Percentiles rank a stretch among this genome's conserved stretches.
Conservation (phyloP, 2,329 filamentous ascomycete genomes). For the Colletotrichum sidae region DNA sequence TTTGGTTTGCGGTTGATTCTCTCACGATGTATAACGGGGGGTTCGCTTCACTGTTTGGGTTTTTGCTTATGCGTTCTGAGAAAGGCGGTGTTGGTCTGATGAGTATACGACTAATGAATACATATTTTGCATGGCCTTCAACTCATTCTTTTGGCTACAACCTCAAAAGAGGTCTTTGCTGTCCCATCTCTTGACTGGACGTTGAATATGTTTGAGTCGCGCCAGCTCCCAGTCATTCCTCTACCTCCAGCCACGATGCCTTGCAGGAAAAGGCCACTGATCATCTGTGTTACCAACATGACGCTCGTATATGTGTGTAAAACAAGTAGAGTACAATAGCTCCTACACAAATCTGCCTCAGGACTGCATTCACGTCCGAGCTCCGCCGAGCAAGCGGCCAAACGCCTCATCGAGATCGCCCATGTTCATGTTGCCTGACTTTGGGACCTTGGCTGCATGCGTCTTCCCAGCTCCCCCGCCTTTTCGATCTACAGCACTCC, state of each 20-base stretch:
- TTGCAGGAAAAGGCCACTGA: too few relatives aligned
- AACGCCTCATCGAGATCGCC: neutral
- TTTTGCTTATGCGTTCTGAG: neutral
- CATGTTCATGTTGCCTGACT: neutral
- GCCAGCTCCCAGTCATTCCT: too few relatives aligned
- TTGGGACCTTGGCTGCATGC: slow-evolving; percentile 11
- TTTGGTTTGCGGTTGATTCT: neutral
- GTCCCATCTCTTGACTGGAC: too few relatives aligned
- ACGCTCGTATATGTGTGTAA: too few relatives aligned
- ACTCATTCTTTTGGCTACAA: neutral
- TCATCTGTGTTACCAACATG: too few relatives aligned
- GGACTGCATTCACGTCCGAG: neutral
- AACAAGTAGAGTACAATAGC: too few relatives aligned
- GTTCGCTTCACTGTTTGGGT: neutral
- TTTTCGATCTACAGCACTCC: slow-evolving; percentile 5
- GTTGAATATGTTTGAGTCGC: fast-evolving
- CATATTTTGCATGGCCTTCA: neutral
- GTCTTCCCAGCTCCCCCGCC: slow-evolving; percentile 2
- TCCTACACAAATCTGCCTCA: neutral
- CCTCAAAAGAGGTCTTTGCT: too few relatives aligned
- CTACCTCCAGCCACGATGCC: too few relatives aligned
- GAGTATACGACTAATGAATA: neutral
- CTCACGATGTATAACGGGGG: neutral
- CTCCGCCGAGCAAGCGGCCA: neutral
- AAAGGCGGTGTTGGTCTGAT: neutral